Base-by-base conservation (phyloP, 805 yeast genomes). In the Helenozyma rhizophorensis region DNA sequence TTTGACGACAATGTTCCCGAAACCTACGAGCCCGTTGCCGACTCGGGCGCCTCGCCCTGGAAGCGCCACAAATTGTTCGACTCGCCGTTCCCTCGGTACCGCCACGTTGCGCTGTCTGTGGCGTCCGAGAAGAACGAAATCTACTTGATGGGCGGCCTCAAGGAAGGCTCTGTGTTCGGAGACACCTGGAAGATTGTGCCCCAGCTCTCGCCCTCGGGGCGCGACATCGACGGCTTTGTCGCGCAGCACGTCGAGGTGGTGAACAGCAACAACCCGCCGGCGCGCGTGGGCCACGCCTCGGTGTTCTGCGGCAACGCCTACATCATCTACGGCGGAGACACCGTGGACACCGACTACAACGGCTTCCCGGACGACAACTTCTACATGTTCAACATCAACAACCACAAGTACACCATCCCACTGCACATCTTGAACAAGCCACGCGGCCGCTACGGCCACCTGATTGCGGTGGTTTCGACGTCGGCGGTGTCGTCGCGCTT, bases 241-340 rank as follows among this genome's bases (percentile, higher is more conserved):
- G 67, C 69, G 8, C 50, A 50, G 22, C 53, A 45, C 28, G 50
- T 58, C 32, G 70, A 57, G 34, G 60, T 59, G 22, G 85, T 83
- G 39, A 84, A 83, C 39, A 75, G 77, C 40, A 79, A 83, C 31
- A 76, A 86, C 12, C 96, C 97, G 2, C 90, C 96, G 13, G 96
- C 97, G 21, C 78, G 98, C 49, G 96, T 90, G 6, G 97, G 97
- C 3, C 99, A 93, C 60, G 86, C 96, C 5, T 74, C 95, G 2
- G 83, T 89, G 8, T 69, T 90, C 21, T 81, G 95, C 40, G 98
- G 97, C 10, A 90, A 89, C 53, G 97, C 97, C 1, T 93, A 82
- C 51, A 88, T 93, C 27, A 77, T 93, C 10, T 90, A 86, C 60
- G 98, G 97, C 22, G 99, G 99, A 50, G 98, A 93, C 55, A 93